Percentiles rank a stretch among this genome's conserved stretches.
Conservation (phyloP, 176 grass and related monocot species). For the Pontederia paniculata region DNA sequence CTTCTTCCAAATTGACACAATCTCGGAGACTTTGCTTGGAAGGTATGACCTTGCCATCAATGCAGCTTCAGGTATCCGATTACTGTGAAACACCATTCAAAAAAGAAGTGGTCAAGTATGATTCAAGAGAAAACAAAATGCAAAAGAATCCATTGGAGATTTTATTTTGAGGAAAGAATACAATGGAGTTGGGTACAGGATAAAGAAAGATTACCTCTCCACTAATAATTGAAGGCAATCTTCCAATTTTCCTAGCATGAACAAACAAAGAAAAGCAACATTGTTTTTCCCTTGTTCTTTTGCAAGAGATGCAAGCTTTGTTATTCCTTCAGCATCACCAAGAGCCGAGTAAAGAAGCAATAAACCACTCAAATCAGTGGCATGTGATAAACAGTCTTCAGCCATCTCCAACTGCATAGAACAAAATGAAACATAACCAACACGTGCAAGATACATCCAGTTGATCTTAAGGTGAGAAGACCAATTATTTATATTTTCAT, state of each 20-base stretch:
- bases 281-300: conserved; percentile 93
- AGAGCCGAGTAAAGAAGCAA: conserved; percentile 88
- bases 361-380: conserved; percentile 85
- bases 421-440: conserved; percentile 2
- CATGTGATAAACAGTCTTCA: conserved; percentile 81
- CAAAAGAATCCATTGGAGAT: no score
- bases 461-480: no score
- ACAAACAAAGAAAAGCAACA: conserved; percentile 89
- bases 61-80: conserved; percentile 95
- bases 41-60: conserved; percentile 94
- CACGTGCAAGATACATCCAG: background rate
- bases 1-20: conserved; percentile 74
- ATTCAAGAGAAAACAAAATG: background rate
- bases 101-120: background rate
- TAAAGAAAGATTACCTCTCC: conserved; percentile 49
- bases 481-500: no score
- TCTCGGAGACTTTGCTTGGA: conserved; percentile 93
- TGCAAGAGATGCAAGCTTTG: conserved; percentile 65
- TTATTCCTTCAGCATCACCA: conserved; percentile 78
- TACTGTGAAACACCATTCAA: conserved; percentile 27
- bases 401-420: conserved; percentile 68
- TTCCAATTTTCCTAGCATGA: conserved; percentile 94
- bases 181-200: background rate
- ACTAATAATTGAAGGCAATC: conserved; percentile 85
- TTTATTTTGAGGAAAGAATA: conserved; percentile 13